A percentile compares a stretch with the other conserved stretches of the same genome.
These are phyloP conservation scores for Diaporthe caulivora DNA, from an alignment of 2,329 filamentous ascomycete species.

Conservation along the genomic window DNA sequence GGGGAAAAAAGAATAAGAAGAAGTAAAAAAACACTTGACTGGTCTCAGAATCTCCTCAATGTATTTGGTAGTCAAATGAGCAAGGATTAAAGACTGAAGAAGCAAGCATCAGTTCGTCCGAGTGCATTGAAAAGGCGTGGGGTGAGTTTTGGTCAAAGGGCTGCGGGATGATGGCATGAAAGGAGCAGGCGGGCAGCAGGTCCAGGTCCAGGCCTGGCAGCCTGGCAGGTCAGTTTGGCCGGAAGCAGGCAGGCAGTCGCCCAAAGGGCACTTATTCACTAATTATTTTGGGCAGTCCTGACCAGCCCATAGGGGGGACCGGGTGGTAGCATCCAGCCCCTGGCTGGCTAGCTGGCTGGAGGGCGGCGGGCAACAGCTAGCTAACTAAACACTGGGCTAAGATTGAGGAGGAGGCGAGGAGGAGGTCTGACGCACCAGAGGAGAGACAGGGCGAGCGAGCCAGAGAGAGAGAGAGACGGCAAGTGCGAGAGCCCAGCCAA, in stretches of 20 bases:
- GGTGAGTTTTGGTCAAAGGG: not conserved
- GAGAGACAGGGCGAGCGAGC: too few species aligned
- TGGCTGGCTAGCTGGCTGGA: not conserved
- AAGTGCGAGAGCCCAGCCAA: constrained; percentile 29
- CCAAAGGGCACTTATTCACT: not conserved
- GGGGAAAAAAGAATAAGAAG: too few species aligned
- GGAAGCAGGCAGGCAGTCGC: constrained; percentile 11
- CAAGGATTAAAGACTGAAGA: not conserved
- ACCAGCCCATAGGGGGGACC: not conserved
- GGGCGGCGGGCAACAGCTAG: constrained; percentile 6
- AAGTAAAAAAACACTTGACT: not conserved
- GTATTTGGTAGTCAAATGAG: not conserved
- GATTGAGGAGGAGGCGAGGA: constrained; percentile 24
- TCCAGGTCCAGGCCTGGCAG: too few species aligned
- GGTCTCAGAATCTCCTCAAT: not conserved
- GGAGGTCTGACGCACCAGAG: constrained; percentile 30
- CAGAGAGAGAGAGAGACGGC: too few species aligned
- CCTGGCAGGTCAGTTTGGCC: too few species aligned
- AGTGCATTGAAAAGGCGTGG: not conserved
- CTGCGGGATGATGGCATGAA: not conserved
- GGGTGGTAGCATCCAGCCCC: not conserved
- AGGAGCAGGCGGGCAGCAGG: not conserved
- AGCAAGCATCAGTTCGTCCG: not conserved
- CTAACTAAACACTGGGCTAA: constrained; percentile 15
- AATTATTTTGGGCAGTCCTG: not conserved